These are phyloP conservation scores for Neostapfia colusana DNA, from an alignment of 176 grass and related monocot genomes.

Conservation along the genomic window DNA sequence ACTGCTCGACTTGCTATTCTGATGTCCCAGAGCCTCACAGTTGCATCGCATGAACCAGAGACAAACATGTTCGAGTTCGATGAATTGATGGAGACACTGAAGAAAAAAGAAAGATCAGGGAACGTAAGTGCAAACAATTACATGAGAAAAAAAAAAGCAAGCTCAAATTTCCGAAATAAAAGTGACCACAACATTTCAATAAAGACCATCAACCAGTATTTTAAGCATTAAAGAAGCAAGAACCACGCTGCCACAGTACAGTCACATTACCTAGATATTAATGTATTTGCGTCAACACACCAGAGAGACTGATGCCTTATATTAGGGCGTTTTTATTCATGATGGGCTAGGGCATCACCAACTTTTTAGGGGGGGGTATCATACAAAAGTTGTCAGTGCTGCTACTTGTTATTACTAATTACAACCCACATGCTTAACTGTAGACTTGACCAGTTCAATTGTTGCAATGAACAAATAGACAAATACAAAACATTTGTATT, in stretches of 20 bases:
- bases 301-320: neutral
- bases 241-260: slow-evolving; percentile 1
- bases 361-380: neutral
- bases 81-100: slow-evolving; percentile 86
- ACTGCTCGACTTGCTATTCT: slow-evolving; percentile 93
- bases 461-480: neutral
- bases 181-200: neutral
- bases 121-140: neutral
- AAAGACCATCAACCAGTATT: slow-evolving; percentile 4
- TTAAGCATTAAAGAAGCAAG: slow-evolving; percentile 7
- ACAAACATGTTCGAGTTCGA: slow-evolving; percentile 89
- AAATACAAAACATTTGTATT: neutral
- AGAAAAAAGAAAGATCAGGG: slow-evolving; percentile 28
- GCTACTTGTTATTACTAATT: slow-evolving; percentile 15
- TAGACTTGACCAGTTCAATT: neutral
- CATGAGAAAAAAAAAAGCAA: neutral
- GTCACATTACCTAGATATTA: neutral
- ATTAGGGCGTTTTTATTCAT: neutral
- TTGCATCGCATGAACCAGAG: slow-evolving; percentile 93
- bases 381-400: neutral
- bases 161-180: neutral
- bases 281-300: neutral
- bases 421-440: slow-evolving; percentile 13
- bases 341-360: slow-evolving; percentile 13
- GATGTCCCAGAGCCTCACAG: slow-evolving; percentile 87